Evolutionary conservation across 164 flowering plant species (phyloP), one percentile per base, ranked within the genome.

Genomic region (Macadamia tetraphylla): DNA sequence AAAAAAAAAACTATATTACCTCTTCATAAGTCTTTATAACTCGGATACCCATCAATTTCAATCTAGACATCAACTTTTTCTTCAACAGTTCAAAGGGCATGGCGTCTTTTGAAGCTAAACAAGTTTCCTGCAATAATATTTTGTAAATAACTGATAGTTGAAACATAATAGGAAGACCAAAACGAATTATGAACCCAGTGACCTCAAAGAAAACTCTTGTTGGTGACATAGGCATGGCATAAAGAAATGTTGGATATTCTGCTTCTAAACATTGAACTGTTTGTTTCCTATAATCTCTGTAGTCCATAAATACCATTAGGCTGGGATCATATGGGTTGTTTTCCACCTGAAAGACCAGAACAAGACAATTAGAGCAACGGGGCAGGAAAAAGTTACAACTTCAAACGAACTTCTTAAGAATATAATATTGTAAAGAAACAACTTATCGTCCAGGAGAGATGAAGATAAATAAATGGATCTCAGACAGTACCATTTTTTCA

Each of bases 291-390:
- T 78, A 84, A 73, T 92, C 94, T 83, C 99, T 90, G 70, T 92
- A 94, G 74, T 94, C 99, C 99, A 94, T 94, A 84, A 94, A 94
- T 75, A 94, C 97, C 99, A 92, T 94, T 70, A 90, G 74, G 70
- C 75, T 86, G 12, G 97, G 97, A 75, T 94, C 94, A 74, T 90
- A 94, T 60, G 99, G 99, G 79, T 79, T 84, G 78, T 85, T 94
- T 84, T 94, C 96, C 77, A 94, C 97, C 97, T 92, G 86, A 65
- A 71, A 64, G 44, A 29, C 53, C 40, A 18, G 51, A 49, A 64
- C 14, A 30, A 59, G 70, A 55, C 14, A 23, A 18, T 53, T 0
- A 32, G 18, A 61, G 29, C 46, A 58, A 66, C 56, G 10, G 44
- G 57, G 18, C 10, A 69, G 2, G 46, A 48, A 29, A 58, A 59